Evolutionary conservation across 768 basidiomycete species (phyloP), one percentile per base, ranked within the genome.

Genomic region (Trametopsis cervina): DNA sequence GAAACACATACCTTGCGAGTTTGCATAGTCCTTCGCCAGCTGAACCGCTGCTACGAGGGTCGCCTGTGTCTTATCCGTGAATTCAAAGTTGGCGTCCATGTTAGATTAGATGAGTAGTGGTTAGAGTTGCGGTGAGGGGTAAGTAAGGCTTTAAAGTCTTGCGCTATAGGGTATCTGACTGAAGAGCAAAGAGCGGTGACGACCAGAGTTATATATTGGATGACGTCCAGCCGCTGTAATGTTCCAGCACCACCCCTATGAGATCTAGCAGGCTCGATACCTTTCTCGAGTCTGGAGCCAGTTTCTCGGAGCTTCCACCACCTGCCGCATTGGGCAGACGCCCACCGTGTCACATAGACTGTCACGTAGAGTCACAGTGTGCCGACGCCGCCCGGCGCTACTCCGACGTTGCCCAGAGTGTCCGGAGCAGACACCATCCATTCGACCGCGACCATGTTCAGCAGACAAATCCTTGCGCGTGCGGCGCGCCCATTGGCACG

Each of bases 31-130:
- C 60, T 81, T 89, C 10, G 91, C 89, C 37, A 85, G 74, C 57
- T 90, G 88, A 46, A 89, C 64, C 1, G 91, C 83, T 42, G 79
- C 78, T 46, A 78, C 66, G 46, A 94, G 59, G 22, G 83, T 73
- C 57, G 84, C 75, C 58, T 79, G 75, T 11, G 91, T 77, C 63
- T 86, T 90, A 66, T 94, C 89, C 23, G 92, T 95, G 57, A 93
- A 86, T 56, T 94, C 85, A 53, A 87, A 69, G 66, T 79, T 79
- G 51, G 73, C 69, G 49, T 71, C 53, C 75, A 77, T 80, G 43
- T 64, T 21, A 46, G 37, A 26, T 43, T 40, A 42, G 54, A 42
- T 17, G 25, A 39, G 50, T 46, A 52, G 51, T 44, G 42, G 42
- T 49, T 60, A 54, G 10, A 22, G 33, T 21, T 33, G 43, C 15